A percentile compares a stretch with the other conserved stretches of the same genome.
These are phyloP conservation scores for Helicocarpus griseus DNA, from an alignment of 2,329 filamentous ascomycete genomes.

Conservation along the genomic window DNA sequence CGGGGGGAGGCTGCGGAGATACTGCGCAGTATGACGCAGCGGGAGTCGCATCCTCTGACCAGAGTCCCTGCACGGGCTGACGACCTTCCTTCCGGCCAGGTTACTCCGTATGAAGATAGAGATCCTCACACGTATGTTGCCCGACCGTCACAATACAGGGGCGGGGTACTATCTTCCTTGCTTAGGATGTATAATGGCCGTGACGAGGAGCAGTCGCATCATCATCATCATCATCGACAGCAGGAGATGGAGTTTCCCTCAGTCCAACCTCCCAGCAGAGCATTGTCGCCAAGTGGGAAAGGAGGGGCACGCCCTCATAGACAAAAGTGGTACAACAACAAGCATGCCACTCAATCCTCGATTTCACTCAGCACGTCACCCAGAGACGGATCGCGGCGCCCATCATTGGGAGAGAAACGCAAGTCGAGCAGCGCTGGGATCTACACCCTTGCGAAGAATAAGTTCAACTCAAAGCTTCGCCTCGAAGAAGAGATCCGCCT, in stretches of 20 bases:
- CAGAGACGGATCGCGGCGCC: constrained; percentile 6
- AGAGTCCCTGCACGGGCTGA: constrained; percentile 24
- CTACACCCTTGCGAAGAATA: constrained; percentile 17
- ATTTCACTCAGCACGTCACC: constrained; percentile 21
- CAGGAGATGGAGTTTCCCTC: constrained; percentile 5
- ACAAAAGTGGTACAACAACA: constrained; percentile 35
- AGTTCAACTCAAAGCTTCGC: constrained; percentile 5
- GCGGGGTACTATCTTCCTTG: constrained; percentile 62
- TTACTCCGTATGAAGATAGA: constrained; percentile 20
- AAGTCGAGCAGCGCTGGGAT: constrained; percentile 22
- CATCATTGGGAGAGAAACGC: not conserved
- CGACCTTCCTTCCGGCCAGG: constrained; percentile 12
- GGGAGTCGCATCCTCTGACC: constrained; percentile 23
- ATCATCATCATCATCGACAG: too few species aligned
- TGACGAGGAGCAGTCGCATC: constrained; percentile 20
- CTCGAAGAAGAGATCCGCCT: constrained; percentile 45
- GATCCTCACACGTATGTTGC: constrained; percentile 52
- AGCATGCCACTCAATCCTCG: constrained; percentile 26
- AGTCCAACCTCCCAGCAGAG: constrained; percentile 9
- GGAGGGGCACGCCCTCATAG: constrained; percentile 14
- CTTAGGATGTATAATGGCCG: constrained; percentile 58
- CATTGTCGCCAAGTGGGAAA: not conserved
- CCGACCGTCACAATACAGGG: constrained; percentile 55
- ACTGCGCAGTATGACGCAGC: constrained; percentile 29
- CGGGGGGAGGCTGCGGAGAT: constrained; percentile 21